Base-by-base conservation (phyloP, 164 flowering plant genomes). In the Dillenia turbinata region DNA sequence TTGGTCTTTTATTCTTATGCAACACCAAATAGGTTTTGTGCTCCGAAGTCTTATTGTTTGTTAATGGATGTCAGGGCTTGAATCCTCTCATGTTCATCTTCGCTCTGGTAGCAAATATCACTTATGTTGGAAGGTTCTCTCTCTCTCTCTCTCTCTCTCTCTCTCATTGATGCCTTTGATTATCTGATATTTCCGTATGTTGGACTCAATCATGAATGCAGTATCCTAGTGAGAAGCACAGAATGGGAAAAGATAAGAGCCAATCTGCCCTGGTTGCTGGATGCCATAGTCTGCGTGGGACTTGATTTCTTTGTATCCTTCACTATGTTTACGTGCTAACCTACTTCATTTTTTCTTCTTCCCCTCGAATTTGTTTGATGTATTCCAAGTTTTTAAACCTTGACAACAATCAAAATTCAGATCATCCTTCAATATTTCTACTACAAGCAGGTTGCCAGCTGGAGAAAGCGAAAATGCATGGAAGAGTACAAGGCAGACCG, bases 11-110 rank as follows among this genome's bases (percentile, higher is more conserved):
- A 33, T 6, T 33, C 40, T 26, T 26, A 33, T 33, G 40, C 40
- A 33, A 33, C 40, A 26, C 33, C 33, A 26, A 2, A 26, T 5
- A 26, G 33, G 33, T 26, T 26, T 26, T 26, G 5, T 4, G 0
- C 40, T 33, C 40, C 40, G 40, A 33, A 33, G 40, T 33, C 40
- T 5, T 33, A 33, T 33, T 33, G 40, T 4, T 33, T 4, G 40
- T 6, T 5, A 33, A 4, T 33, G 40, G 40, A 33, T 33, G 62
- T 24, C 56, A 90, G 96, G 97, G 97, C 22, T 60, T 92, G 73
- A 92, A 86, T 73, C 97, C 96, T 66, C 88, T 92, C 50, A 92
- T 92, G 97, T 92, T 92, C 77, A 12, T 87, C 40, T 89, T 92
- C 64, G 97, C 97, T 8, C 77, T 89, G 48, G 54, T 77, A 12